Evolutionary conservation across 768 basidiomycete species (phyloP).

Genomic region (Candolleomyces eurysporus): DNA sequence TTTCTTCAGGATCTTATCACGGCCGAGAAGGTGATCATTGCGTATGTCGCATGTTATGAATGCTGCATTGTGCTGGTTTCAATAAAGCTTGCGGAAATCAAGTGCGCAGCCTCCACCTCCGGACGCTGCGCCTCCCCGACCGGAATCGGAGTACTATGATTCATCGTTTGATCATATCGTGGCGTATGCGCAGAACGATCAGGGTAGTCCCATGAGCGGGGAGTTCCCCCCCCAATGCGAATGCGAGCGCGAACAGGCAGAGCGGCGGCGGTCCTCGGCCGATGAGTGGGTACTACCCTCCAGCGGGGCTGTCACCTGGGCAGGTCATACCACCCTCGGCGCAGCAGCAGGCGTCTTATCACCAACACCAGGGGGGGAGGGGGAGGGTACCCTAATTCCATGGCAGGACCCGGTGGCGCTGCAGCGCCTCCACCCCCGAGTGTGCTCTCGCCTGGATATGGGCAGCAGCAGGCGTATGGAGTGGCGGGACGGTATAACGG

Average conservation of each 20-base stretch:
- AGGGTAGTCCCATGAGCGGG: constrained; percentile 14
- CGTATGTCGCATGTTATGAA: constrained; percentile 40
- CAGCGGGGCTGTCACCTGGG: not conserved
- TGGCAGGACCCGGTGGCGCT: not conserved
- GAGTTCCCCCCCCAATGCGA: constrained; percentile 16
- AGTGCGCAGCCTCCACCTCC: constrained; percentile 15
- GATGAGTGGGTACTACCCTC: constrained; percentile 14
- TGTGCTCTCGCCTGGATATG: constrained; percentile 1
- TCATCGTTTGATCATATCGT: constrained; percentile 58
- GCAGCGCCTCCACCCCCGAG: not conserved
- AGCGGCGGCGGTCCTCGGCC: constrained; percentile 8
- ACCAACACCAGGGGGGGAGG: not conserved
- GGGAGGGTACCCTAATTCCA: no score
- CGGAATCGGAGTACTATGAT: constrained; percentile 29
- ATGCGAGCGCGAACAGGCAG: constrained; percentile 3
- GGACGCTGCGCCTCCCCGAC: constrained; percentile 12
- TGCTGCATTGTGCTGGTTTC: not conserved
- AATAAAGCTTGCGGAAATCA: constrained; percentile 56
- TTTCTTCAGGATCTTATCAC: constrained; percentile 88
- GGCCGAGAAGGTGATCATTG: constrained; percentile 80
- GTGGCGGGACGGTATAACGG: constrained; percentile 9
- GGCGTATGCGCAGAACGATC: constrained; percentile 43
- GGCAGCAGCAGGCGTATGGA: not conserved
- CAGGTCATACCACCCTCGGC: no score
- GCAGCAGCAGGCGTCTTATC: not conserved